These are phyloP conservation scores for Theileria luwenshuni DNA, from an alignment of 169 alveolate species.

Conservation along the genomic window DNA sequence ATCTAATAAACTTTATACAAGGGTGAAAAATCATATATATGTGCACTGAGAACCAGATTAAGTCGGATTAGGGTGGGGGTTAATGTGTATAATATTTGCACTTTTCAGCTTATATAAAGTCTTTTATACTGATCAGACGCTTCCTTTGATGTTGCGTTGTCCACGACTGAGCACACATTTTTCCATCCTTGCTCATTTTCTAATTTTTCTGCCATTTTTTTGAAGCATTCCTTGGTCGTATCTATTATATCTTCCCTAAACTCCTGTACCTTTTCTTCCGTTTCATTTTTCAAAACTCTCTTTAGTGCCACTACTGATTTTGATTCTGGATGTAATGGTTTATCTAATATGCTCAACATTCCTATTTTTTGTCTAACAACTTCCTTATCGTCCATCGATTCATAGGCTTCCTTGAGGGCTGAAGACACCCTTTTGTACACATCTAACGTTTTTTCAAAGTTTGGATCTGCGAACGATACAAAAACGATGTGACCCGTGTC, in stretches of 20 bases:
- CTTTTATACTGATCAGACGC: conserved; percentile 26
- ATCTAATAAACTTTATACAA: background rate
- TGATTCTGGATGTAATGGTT: conserved; percentile 43
- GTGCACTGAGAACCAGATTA: background rate
- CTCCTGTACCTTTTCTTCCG: conserved; percentile 44
- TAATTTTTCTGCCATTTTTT: conserved; percentile 24
- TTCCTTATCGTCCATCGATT: conserved; percentile 29
- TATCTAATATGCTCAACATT: conserved; percentile 51
- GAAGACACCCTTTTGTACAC: conserved; percentile 35
- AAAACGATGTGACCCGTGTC: conserved; percentile 59
- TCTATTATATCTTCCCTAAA: conserved; percentile 49
- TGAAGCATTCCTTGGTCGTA: conserved; percentile 50
- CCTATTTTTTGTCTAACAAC: conserved; percentile 63
- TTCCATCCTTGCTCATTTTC: conserved; percentile 36
- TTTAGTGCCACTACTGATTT: conserved; percentile 47
- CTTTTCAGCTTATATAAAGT: background rate
- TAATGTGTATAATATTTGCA: conserved; percentile 5
- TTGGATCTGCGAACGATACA: conserved; percentile 70
- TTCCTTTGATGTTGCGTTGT: conserved; percentile 40
- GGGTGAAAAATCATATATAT: conserved; percentile 12
- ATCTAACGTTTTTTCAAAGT: conserved; percentile 49
- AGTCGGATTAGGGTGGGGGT: conserved; percentile 10
- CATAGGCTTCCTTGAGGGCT: conserved; percentile 36
- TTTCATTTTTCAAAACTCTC: conserved; percentile 55
- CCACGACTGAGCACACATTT: conserved; percentile 59